Base-by-base conservation (phyloP, 164 flowering plant species). In the Magnolia kwangsiensis region DNA sequence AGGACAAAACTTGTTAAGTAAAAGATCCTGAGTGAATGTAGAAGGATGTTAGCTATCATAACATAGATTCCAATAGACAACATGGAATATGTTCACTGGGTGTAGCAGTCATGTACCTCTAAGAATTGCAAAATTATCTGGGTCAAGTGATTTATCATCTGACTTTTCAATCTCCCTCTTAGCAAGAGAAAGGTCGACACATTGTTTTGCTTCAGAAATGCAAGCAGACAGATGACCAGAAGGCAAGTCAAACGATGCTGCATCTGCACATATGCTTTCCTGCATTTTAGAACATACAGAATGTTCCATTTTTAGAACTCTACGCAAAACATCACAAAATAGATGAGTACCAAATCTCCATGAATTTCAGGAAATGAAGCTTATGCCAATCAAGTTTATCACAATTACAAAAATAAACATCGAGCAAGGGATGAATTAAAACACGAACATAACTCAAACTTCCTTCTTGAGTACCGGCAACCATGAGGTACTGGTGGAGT, bases 221-320 rank as follows among this genome's bases (percentile, higher is more conserved):
- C 98, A 94, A 74, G 96, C 89, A 61, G 90, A 78, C 72, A 96
- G 81, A 79, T 88, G 90, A 51, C 87, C 78, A 76, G 91, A 84
- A 81, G 92, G 83, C 83, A 96, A 84, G 78, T 96, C 99, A 88
- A 96, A 90, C 61, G 99, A 96, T 59, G 99, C 97, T 72, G 99
- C 98, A 77, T 96, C 99, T 51, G 99, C 91, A 82, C 98, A 96
- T 74, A 94, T 73, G 84, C 94, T 77, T 90, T 96, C 99, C 99
- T 96, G 92, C 84, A 87, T 82, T 72, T 67, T 50, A 72, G 18
- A 73, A 72, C 19, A 74, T 27, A 75, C 8, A 19, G 19, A 19
- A 20, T 21, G n/a, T n/a, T 58, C 21, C 51, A 67, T 58, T 55
- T 55, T 11, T 55, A 55, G 13, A 11, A 55, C 18, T 9, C 59